A percentile compares a stretch with the other conserved stretches of the same genome.
phyloP scores from a whole-genome alignment of 352 stramenopile genomes.

The Phytophthora pini region DNA sequence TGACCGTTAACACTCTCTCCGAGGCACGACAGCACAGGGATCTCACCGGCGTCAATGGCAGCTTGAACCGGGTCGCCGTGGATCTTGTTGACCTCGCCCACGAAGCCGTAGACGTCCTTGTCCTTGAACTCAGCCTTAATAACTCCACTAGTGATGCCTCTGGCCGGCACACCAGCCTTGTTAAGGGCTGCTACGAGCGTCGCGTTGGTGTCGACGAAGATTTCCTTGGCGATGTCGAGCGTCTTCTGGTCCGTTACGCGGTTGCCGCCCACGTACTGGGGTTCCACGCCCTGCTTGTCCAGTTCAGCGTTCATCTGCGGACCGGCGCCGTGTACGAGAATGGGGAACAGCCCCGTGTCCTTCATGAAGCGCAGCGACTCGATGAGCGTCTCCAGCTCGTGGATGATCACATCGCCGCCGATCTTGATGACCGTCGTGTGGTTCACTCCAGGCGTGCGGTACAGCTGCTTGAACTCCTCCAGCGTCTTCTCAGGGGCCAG shows the following conservation, averaged over 20 bases:
- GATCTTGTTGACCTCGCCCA: slow-evolving; percentile 87
- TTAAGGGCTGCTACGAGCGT: slow-evolving; percentile 84
- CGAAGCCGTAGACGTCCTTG: slow-evolving; percentile 83
- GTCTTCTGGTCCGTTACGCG: slow-evolving; percentile 89
- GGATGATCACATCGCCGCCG: slow-evolving; percentile 88
- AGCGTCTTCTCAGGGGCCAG: slow-evolving; percentile 64
- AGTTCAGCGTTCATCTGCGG: slow-evolving; percentile 92
- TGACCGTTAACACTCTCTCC: slow-evolving; percentile 77
- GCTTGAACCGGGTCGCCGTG: slow-evolving; percentile 69
- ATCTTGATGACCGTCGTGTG: slow-evolving; percentile 91
- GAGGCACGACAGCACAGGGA: slow-evolving; percentile 88
- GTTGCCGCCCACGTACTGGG: slow-evolving; percentile 88
- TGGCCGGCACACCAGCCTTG: slow-evolving; percentile 64
- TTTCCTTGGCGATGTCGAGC: slow-evolving; percentile 85
- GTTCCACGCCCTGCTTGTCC: slow-evolving; percentile 77
- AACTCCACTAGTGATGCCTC: slow-evolving; percentile 87
- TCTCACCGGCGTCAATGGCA: slow-evolving; percentile 72
- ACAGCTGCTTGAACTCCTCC: slow-evolving; percentile 75
- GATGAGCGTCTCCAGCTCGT: slow-evolving; percentile 87
- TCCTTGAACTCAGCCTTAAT: slow-evolving; percentile 87
- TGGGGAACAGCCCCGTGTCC: slow-evolving; percentile 83
- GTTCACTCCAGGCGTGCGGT: slow-evolving; percentile 71
- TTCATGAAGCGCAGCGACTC: slow-evolving; percentile 86
- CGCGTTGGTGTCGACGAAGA: slow-evolving; percentile 86
- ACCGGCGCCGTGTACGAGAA: slow-evolving; percentile 88